Evolutionary conservation across 306 rosid species (phyloP), one percentile per base, ranked within the genome.

Genomic region (Heteromeles arbutifolia): DNA sequence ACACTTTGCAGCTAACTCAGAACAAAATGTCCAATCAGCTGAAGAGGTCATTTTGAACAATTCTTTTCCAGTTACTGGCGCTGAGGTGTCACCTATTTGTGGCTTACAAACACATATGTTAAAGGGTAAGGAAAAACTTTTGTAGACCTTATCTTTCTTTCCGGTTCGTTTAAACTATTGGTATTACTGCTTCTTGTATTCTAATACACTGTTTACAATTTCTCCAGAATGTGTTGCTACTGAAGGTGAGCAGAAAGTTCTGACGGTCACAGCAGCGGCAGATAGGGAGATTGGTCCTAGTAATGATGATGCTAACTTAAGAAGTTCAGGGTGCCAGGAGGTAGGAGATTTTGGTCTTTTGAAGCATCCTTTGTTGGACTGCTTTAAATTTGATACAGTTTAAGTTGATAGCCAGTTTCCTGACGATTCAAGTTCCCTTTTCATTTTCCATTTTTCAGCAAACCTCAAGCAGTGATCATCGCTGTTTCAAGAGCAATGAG

Each of bases 121-220:
- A 68, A 86, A 78, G 48, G 93, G 93, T 89, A 85, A 78, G 91
- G 62, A 70, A 70, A 76, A 28, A 24, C 13, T 70, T 67, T 8
- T 81, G n/a, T 4, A 37, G 53, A 22, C 37, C 58, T 74, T 43
- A 57, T 43, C 50, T 9, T 29, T 69, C 6, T 71, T 80, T 57
- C 57, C 12, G 22, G 44, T 18, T 41, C 8, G 39, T 37, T 74
- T 64, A 77, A 63, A 65, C 57, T 45, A 41, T 29, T 22, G 73
- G 75, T 68, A 34, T 59, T 78, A 25, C 78, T 77, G 11, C 14
- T 63, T 68, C 41, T 52, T 62, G 29, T n/a, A 8, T 56, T 41
- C 18, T 19, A 66, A 68, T 48, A 22, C 76, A 34, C 59, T 39
- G 53, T 48, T 32, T 72, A 14, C 3, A 26, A 22, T 31, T 80